phyloP scores from a whole-genome alignment of 768 basidiomycete species.

The Pleurotus sapidus region DNA sequence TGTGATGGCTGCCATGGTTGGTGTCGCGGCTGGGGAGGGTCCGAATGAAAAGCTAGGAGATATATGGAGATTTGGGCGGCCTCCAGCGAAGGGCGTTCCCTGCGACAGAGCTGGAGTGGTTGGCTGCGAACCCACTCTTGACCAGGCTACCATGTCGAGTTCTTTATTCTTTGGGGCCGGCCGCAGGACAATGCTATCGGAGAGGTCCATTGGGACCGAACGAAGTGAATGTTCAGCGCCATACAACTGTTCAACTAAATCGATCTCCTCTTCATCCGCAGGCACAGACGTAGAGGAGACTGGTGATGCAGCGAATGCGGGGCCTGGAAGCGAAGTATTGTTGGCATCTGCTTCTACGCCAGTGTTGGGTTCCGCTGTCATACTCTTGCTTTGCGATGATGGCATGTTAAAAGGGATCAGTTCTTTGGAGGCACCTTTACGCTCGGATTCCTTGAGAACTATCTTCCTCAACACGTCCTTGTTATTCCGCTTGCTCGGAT shows the following conservation, averaged over 20 bases:
- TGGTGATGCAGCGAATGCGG: background rate
- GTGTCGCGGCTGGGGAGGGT: constrained; percentile 12
- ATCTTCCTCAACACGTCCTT: constrained; percentile 82
- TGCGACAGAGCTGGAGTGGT: constrained; percentile 22
- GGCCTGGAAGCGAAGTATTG: constrained; percentile 11
- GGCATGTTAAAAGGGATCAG: constrained; percentile 41
- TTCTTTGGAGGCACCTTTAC: constrained; percentile 55
- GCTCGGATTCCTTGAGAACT: constrained; percentile 61
- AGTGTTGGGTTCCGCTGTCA: constrained; percentile 5
- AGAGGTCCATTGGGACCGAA: constrained; percentile 69
- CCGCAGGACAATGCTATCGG: constrained; percentile 82
- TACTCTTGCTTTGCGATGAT: constrained; percentile 11
- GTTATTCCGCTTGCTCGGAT: constrained; percentile 79
- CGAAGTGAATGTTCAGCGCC: constrained; percentile 74
- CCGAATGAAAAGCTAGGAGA: constrained; percentile 4
- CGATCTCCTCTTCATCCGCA: constrained; percentile 78
- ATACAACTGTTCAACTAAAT: constrained; percentile 94
- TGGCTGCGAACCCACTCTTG: constrained; percentile 50
- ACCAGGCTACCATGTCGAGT: constrained; percentile 85
- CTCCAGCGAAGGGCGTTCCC: constrained; percentile 15
- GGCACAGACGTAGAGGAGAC: constrained; percentile 9
- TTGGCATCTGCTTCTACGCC: constrained; percentile 19
- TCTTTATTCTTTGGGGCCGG: constrained; percentile 85
- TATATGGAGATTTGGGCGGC: constrained; percentile 3
- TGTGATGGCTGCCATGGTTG: background rate